phyloP scores from a whole-genome alignment of 352 stramenopile species.

The Globisporangium solare region DNA sequence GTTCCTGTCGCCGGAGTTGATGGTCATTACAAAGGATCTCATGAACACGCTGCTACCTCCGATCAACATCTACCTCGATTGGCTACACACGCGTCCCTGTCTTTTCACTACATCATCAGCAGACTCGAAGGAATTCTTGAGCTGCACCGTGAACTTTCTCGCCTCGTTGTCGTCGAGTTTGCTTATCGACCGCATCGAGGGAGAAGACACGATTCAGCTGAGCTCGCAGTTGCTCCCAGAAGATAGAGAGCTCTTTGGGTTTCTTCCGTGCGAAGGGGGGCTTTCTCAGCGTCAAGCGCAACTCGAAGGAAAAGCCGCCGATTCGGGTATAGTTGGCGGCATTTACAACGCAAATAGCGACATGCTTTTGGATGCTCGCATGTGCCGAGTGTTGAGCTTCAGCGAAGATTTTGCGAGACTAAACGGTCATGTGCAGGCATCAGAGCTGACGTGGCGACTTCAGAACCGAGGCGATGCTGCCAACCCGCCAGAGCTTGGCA shows the following conservation, averaged over 20 bases:
- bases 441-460: constrained; percentile 24
- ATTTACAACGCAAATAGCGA: constrained; percentile 2
- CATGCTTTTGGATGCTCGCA: constrained; percentile 15
- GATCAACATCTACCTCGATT: constrained; percentile 34
- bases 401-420: constrained; percentile 7
- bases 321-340: background rate
- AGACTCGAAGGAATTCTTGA: constrained; percentile 11
- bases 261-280: constrained; percentile 23
- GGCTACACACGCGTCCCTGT: constrained; percentile 34
- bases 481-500: background rate
- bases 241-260: constrained; percentile 34
- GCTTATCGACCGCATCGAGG: constrained; percentile 13
- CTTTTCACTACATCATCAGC: constrained; percentile 7
- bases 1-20: constrained; percentile 4
- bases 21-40: constrained; percentile 15
- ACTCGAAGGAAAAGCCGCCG: background rate
- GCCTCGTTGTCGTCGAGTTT: constrained; percentile 14
- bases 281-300: background rate
- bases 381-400: constrained; percentile 20
- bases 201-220: constrained; percentile 9
- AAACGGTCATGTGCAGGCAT: constrained; percentile 16
- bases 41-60: constrained; percentile 34
- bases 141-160: constrained; percentile 10
- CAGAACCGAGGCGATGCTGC: constrained; percentile 3
- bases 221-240: constrained; percentile 22